These are phyloP conservation scores for Lophium mytilinum DNA, from an alignment of 495 filamentous ascomycete species.

Conservation along the genomic window DNA sequence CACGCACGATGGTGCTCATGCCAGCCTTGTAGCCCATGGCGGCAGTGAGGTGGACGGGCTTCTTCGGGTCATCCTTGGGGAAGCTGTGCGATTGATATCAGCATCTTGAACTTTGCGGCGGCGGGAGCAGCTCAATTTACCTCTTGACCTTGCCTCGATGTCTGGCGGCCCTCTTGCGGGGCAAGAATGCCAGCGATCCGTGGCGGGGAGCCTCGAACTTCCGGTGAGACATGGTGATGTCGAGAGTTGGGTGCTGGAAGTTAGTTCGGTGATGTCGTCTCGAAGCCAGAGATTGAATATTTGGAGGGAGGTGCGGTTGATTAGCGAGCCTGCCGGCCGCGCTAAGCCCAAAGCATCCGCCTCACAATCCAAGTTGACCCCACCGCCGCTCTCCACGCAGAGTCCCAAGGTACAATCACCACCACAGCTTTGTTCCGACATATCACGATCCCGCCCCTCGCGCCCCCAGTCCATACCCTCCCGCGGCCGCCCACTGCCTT, in stretches of 20 bases:
- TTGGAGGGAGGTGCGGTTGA: slow-evolving; percentile 1
- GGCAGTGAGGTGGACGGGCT: slow-evolving; percentile 97
- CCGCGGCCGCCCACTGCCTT: too few species aligned
- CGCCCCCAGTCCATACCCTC: not conserved
- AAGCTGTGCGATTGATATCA: slow-evolving; percentile 52
- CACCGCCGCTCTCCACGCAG: not conserved
- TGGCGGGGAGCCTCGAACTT: slow-evolving; percentile 80
- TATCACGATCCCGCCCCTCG: not conserved
- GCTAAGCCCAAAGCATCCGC: not conserved
- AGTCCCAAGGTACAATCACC: not conserved
- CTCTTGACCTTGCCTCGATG: slow-evolving; percentile 98
- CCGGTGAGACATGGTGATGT: slow-evolving; percentile 28
- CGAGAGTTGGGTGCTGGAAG: slow-evolving; percentile 14
- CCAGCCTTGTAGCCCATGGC: slow-evolving; percentile 99
- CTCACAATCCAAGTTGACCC: not conserved
- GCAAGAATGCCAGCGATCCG: slow-evolving; percentile 95
- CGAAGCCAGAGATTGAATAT: not conserved
- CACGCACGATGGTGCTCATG: slow-evolving; percentile 99
- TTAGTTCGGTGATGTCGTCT: slow-evolving; percentile 9
- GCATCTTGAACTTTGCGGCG: slow-evolving; percentile 1
- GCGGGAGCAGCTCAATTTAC: slow-evolving; percentile 42
- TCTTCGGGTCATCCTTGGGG: slow-evolving; percentile 99
- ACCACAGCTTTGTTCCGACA: not conserved
- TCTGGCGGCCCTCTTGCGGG: slow-evolving; percentile 91
- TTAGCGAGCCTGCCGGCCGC: not conserved